A percentile compares a stretch with the other conserved stretches of the same genome.
These are phyloP conservation scores for Ustilago tritici DNA, from an alignment of 1,284 basidiomycete genomes.

Conservation along the genomic window DNA sequence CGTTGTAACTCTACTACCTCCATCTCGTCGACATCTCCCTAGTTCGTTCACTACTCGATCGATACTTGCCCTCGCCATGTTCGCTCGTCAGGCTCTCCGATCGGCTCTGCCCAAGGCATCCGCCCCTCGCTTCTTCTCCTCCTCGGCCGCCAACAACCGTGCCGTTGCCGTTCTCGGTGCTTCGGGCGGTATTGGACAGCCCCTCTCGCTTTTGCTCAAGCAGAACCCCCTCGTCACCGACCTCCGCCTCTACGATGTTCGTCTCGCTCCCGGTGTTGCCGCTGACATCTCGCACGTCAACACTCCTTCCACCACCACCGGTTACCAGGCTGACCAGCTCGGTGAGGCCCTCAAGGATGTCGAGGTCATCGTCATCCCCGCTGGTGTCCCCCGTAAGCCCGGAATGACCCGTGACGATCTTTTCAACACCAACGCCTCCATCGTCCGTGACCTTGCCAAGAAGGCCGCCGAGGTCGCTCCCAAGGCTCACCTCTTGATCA, in stretches of 20 bases:
- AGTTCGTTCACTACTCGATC: constrained; percentile 2
- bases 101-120: constrained; percentile 44
- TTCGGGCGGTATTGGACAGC: constrained; percentile 84
- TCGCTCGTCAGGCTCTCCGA: constrained; percentile 61
- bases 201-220: constrained; percentile 86
- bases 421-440: constrained; percentile 96
- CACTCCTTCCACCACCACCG: constrained; percentile 83
- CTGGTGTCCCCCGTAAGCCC: constrained; percentile 76
- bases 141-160: constrained; percentile 78
- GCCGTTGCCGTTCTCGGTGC: constrained; percentile 92
- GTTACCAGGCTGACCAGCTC: constrained; percentile 80
- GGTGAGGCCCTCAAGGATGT: constrained; percentile 86
- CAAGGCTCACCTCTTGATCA: constrained; percentile 90
- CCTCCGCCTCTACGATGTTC: constrained; percentile 71
- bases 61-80: constrained; percentile 43
- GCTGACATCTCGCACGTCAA: constrained; percentile 80
- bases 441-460: constrained; percentile 93
- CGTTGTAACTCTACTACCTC: constrained; percentile 10
- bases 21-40: constrained; percentile 21
- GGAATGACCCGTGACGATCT: constrained; percentile 96
- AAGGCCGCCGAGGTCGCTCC: constrained; percentile 88
- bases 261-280: constrained; percentile 72
- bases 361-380: constrained; percentile 94
- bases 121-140: constrained; percentile 78
- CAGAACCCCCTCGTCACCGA: constrained; percentile 83